A percentile compares a stretch with the other conserved stretches of the same genome.
phyloP scores from a whole-genome alignment of 495 filamentous ascomycete genomes.

The Aspergillus kassunensis region DNA sequence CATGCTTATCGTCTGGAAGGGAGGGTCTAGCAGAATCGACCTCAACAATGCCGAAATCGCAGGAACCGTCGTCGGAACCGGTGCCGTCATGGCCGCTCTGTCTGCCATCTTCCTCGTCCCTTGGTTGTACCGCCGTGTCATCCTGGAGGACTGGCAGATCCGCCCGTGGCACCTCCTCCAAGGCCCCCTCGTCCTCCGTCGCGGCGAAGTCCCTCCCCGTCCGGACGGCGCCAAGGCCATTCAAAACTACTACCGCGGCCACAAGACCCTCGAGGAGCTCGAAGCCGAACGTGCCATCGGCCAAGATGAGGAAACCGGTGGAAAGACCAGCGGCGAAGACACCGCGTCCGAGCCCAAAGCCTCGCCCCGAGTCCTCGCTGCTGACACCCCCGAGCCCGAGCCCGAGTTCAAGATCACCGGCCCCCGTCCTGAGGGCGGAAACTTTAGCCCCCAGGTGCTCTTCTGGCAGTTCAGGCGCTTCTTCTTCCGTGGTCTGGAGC shows the following conservation, averaged over 20 bases:
- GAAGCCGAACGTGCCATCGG: slow-evolving; percentile 8
- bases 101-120: slow-evolving; percentile 12
- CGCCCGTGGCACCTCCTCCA: slow-evolving; percentile 7
- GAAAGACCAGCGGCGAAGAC: neutral
- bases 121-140: slow-evolving; percentile 15
- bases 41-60: slow-evolving; percentile 9
- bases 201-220: slow-evolving; percentile 13
- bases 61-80: slow-evolving; percentile 12
- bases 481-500: slow-evolving; percentile 17
- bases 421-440: slow-evolving; percentile 14
- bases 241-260: slow-evolving; percentile 19
- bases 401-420: slow-evolving; percentile 9
- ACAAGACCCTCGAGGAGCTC: slow-evolving; percentile 18
- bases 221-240: slow-evolving; percentile 6
- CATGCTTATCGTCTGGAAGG: slow-evolving; percentile 23
- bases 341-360: neutral
- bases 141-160: slow-evolving; percentile 17
- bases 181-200: slow-evolving; percentile 17
- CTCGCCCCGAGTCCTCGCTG: neutral
- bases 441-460: slow-evolving; percentile 7
- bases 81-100: slow-evolving; percentile 8
- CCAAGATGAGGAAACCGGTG: slow-evolving; percentile 5
- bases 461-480: slow-evolving; percentile 14
- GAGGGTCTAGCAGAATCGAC: slow-evolving; percentile 14
- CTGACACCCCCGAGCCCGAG: neutral